Evolutionary conservation across 345 rosid genomes (phyloP).

Genomic region (Reutealis trisperma): DNA sequence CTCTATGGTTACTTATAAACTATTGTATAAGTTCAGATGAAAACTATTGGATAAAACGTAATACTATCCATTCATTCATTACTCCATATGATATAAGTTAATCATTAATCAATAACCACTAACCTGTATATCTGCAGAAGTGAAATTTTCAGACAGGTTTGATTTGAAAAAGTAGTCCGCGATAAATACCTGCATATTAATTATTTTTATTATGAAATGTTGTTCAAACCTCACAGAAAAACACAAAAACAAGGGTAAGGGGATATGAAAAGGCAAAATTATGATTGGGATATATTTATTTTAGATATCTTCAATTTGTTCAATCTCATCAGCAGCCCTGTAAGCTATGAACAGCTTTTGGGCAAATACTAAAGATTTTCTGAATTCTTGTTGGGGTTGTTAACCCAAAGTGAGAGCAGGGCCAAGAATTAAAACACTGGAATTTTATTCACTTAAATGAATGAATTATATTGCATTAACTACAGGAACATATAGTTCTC

Average conservation of each 20-base stretch:
- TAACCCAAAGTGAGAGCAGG: too few relatives aligned
- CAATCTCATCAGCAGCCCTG: not conserved
- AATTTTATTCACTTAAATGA: too few relatives aligned
- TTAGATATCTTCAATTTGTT: not conserved
- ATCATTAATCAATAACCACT: constrained; percentile 9
- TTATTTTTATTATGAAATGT: not conserved
- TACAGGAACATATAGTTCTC: too few relatives aligned
- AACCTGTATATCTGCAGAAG: constrained; percentile 77
- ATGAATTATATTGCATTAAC: too few relatives aligned
- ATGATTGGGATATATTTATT: not conserved
- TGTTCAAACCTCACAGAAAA: not conserved
- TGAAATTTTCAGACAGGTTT: constrained; percentile 65
- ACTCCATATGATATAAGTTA: not conserved
- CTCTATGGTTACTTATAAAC: not conserved
- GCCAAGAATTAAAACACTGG: too few relatives aligned
- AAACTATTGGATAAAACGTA: not conserved
- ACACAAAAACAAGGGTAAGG: not conserved
- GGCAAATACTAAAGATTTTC: too few relatives aligned
- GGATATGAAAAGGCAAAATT: not conserved
- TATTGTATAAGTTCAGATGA: not conserved
- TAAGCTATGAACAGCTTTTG: not conserved
- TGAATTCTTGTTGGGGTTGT: too few relatives aligned
- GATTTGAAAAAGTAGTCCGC: constrained; percentile 90
- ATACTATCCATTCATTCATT: not conserved
- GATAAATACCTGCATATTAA: constrained; percentile 76